phyloP scores from a whole-genome alignment of 768 basidiomycete genomes.

The Agaricus bisporus region DNA sequence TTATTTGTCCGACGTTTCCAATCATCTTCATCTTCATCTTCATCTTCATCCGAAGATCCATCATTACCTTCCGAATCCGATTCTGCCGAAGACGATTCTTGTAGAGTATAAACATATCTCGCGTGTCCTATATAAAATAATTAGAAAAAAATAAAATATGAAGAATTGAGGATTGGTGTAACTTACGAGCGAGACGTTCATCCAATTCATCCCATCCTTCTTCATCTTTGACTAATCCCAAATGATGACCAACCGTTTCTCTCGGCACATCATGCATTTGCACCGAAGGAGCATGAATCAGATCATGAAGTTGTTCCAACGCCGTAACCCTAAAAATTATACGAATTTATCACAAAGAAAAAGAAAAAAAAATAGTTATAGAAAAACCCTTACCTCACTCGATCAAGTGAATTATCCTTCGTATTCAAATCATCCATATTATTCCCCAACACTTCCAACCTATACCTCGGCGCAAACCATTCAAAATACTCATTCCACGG shows the following conservation, averaged over 20 bases:
- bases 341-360: too few species aligned
- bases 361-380: too few species aligned
- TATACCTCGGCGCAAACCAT: slow-evolving; percentile 95
- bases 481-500: slow-evolving; percentile 92
- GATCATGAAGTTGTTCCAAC: slow-evolving; percentile 37
- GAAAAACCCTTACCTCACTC: too few species aligned
- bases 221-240: slow-evolving; percentile 48
- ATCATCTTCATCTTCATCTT: too few species aligned
- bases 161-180: too few species aligned
- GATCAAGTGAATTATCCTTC: slow-evolving; percentile 72
- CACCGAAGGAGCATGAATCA: slow-evolving; percentile 71
- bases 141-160: too few species aligned
- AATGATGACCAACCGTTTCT: slow-evolving; percentile 57
- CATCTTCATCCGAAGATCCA: slow-evolving; percentile 47
- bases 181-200: slow-evolving; percentile 68
- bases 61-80: slow-evolving; percentile 31
- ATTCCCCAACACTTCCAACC: slow-evolving; percentile 84
- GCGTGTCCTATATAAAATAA: too few species aligned
- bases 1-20: too few species aligned
- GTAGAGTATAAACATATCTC: slow-evolving; percentile 56
- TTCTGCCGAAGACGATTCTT: slow-evolving; percentile 37
- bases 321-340: slow-evolving; percentile 33
- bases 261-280: slow-evolving; percentile 79
- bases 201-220: slow-evolving; percentile 59
- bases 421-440: slow-evolving; percentile 95